Base-by-base conservation (phyloP, 768 basidiomycete species). In the Lactarius hatsudake region DNA sequence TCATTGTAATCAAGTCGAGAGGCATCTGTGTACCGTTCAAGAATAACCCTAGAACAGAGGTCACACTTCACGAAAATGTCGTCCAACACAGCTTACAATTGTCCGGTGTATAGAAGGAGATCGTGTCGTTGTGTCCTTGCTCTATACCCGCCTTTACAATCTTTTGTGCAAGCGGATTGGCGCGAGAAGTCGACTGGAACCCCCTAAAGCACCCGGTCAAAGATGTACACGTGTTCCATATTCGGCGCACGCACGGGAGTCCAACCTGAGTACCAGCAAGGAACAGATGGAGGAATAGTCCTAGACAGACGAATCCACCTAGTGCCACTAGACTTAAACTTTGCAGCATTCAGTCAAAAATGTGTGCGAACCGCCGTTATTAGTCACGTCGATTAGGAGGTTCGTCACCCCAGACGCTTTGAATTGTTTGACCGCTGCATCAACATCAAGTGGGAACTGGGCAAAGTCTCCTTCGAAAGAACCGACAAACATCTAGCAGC, bases 301-400 rank as follows among this genome's bases (percentile, higher is more conserved):
- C 86, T 15, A 88, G 79, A 72, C 87, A 88, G 9, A 88, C 79
- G 63, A 82, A 86, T 30, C 87, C 87, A 64, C 86, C 86, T 71
- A 36, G 26, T 7, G n/a, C 17, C 1, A 28, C 23, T 5, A n/a
- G 18, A 4, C 17, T 65, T 43, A 65, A 30, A 60, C 2, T 18
- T 17, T 38, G 8, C n/a, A n/a, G 40, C 5, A 20, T 30, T 23
- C 17, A 17, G 43, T 42, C 18, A 34, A n/a, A 23, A n/a, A 30
- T n/a, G 34, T 17, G 18, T 45, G 66, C 80, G n/a, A 55, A 82
- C 87, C 87, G 63, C 83, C 84, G 69, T 89, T 89, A 73, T 87
- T 84, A 15, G 83, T 83, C 38, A 87, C 72, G 73, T 88, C 87
- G 48, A 89, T 79, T 26, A 88, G 68, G 13, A 88, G 74, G 38